phyloP scores from a whole-genome alignment of 2,329 filamentous ascomycete species.

The Calonectria henricotiae region DNA sequence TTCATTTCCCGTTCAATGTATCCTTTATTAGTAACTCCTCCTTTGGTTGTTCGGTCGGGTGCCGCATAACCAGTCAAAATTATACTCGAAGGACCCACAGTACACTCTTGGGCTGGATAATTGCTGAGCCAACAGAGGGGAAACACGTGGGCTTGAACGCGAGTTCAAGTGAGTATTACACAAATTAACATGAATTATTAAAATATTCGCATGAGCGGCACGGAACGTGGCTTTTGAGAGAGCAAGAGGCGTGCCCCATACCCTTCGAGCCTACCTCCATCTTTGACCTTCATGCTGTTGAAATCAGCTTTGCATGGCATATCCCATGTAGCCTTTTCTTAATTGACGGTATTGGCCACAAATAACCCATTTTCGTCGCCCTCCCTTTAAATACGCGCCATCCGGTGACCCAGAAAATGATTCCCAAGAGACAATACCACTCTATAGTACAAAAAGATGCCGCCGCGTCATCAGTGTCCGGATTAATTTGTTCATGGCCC shows the following conservation, averaged over 20 bases:
- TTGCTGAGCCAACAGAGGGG: neutral
- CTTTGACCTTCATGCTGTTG: neutral
- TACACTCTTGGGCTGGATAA: neutral
- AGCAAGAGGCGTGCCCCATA: neutral
- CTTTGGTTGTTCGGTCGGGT: neutral
- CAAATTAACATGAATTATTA: neutral
- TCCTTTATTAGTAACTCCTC: neutral
- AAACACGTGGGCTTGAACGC: neutral
- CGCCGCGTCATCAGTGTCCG: conserved; percentile 23
- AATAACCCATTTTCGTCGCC: conserved; percentile 19
- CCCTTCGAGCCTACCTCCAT: too few relatives aligned
- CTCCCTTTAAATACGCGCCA: conserved; percentile 35
- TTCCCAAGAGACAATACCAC: conserved; percentile 34
- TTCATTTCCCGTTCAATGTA: neutral
- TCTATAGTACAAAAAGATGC: conserved; percentile 40
- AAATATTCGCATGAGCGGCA: neutral
- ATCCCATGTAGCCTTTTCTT: neutral
- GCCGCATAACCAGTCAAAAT: neutral
- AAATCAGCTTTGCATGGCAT: neutral
- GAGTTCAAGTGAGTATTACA: neutral
- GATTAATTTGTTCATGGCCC: conserved; percentile 70
- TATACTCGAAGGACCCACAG: neutral
- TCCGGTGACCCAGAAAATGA: conserved; percentile 31
- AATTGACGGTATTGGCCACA: neutral
- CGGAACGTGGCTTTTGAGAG: neutral